phyloP scores from a whole-genome alignment of 1,284 basidiomycete species.

The Blastosporella zonata region DNA sequence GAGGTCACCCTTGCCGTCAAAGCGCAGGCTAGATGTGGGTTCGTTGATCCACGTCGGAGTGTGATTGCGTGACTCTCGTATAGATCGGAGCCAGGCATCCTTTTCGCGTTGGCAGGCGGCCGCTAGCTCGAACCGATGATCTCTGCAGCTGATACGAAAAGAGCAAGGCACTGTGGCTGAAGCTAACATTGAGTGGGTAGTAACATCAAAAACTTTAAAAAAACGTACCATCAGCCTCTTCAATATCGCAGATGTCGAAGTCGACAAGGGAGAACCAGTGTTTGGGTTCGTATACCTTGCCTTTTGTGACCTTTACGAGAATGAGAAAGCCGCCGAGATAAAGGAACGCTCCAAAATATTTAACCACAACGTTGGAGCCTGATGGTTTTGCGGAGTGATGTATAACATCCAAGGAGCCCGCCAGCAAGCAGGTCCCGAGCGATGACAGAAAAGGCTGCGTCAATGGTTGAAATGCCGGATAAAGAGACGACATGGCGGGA shows the following conservation, averaged over 20 bases:
- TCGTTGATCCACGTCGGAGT: conserved; percentile 52
- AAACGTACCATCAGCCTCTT: conserved; percentile 62
- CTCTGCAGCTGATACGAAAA: conserved; percentile 67
- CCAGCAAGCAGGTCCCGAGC: conserved; percentile 72
- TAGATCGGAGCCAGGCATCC: conserved; percentile 74
- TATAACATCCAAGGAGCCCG: conserved; percentile 82
- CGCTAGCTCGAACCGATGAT: conserved; percentile 79
- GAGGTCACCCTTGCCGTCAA: conserved; percentile 39
- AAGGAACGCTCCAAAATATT: conserved; percentile 86
- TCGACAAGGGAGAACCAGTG: conserved; percentile 82
- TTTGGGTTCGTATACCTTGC: conserved; percentile 77
- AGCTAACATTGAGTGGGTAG: conserved; percentile 6
- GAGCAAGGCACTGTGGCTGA: conserved; percentile 76
- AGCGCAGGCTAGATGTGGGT: conserved; percentile 55
- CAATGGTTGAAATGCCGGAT: conserved; percentile 31
- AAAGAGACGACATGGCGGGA: conserved; percentile 25
- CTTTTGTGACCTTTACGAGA: conserved; percentile 81
- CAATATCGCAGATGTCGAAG: conserved; percentile 70
- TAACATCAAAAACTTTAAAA: background rate
- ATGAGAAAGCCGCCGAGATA: conserved; percentile 84
- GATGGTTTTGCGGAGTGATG: conserved; percentile 45
- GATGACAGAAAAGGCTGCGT: conserved; percentile 60
- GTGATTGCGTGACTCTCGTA: conserved; percentile 46
- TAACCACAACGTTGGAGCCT: conserved; percentile 62
- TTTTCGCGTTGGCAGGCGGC: conserved; percentile 82